Evolutionary conservation across 257 asterid genomes (phyloP).

Genomic region (Prunella vulgaris): DNA sequence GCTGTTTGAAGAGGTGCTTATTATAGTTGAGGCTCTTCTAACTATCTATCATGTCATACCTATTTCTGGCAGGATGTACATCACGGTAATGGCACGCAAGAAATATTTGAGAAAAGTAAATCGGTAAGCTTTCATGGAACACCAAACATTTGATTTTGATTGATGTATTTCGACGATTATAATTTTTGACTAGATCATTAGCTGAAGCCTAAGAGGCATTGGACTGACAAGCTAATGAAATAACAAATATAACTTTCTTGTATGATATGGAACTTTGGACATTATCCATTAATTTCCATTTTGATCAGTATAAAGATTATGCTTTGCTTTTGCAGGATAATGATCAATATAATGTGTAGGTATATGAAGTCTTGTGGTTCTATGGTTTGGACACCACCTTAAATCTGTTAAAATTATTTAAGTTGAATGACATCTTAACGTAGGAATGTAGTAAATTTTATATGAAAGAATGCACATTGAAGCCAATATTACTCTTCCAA

Average conservation of each 20-base stretch:
- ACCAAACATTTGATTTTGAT: slow-evolving; percentile 8
- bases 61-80: slow-evolving; percentile 78
- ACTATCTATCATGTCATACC: slow-evolving; percentile 9
- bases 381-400: slow-evolving; percentile 1
- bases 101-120: slow-evolving; percentile 80
- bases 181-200: slow-evolving; percentile 6
- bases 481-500: background rate
- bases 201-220: slow-evolving; percentile 15
- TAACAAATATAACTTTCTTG: background rate
- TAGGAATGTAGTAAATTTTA: slow-evolving; percentile 1
- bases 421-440: too few relatives aligned
- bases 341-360: background rate
- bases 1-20: slow-evolving; percentile 8
- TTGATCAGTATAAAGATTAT: background rate
- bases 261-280: background rate
- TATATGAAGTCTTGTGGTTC: background rate
- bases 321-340: background rate
- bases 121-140: slow-evolving; percentile 50
- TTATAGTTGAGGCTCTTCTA: slow-evolving; percentile 16
- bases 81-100: slow-evolving; percentile 99
- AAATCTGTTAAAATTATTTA: background rate
- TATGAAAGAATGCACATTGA: background rate
- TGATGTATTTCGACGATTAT: slow-evolving; percentile 3
- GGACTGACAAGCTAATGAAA: background rate
- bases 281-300: background rate